Percentiles rank a stretch among this genome's conserved stretches.
phyloP scores from a whole-genome alignment of 345 rosid species.

The Xanthoceras sorbifolium region DNA sequence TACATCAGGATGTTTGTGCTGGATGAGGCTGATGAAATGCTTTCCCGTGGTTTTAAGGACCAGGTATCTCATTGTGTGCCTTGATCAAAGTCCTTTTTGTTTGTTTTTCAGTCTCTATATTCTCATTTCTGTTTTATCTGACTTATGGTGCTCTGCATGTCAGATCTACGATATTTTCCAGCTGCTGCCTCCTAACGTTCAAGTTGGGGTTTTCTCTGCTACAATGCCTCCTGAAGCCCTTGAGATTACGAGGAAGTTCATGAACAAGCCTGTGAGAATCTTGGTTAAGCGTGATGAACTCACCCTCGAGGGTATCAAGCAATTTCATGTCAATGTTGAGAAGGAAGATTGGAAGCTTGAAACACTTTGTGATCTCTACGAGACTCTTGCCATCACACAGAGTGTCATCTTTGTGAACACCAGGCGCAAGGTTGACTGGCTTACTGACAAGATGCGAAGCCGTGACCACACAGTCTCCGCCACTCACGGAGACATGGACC shows the following conservation, averaged over 20 bases:
- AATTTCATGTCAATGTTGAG: slow-evolving; percentile 73
- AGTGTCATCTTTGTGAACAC: slow-evolving; percentile 92
- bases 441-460: slow-evolving; percentile 77
- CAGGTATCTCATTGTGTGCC: slow-evolving; percentile 49
- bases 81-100: neutral
- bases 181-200: slow-evolving; percentile 70
- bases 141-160: slow-evolving; percentile 2
- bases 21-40: slow-evolving; percentile 99
- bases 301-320: slow-evolving; percentile 91
- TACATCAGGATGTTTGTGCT: slow-evolving; percentile 82
- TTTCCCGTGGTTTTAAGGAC: slow-evolving; percentile 93
- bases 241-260: slow-evolving; percentile 86
- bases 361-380: slow-evolving; percentile 77
- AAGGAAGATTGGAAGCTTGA: slow-evolving; percentile 92
- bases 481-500: slow-evolving; percentile 95
- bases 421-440: slow-evolving; percentile 90
- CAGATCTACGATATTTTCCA: slow-evolving; percentile 91
- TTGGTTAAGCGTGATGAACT: slow-evolving; percentile 90
- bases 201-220: slow-evolving; percentile 89
- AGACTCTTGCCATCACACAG: slow-evolving; percentile 85
- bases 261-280: slow-evolving; percentile 86
- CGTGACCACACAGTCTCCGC: slow-evolving; percentile 94
- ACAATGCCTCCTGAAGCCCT: slow-evolving; percentile 96
- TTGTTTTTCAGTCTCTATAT: neutral
- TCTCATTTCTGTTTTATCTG: neutral